Conservation (phyloP, 2,329 filamentous ascomycete genomes). For the Penicillium italicum region DNA sequence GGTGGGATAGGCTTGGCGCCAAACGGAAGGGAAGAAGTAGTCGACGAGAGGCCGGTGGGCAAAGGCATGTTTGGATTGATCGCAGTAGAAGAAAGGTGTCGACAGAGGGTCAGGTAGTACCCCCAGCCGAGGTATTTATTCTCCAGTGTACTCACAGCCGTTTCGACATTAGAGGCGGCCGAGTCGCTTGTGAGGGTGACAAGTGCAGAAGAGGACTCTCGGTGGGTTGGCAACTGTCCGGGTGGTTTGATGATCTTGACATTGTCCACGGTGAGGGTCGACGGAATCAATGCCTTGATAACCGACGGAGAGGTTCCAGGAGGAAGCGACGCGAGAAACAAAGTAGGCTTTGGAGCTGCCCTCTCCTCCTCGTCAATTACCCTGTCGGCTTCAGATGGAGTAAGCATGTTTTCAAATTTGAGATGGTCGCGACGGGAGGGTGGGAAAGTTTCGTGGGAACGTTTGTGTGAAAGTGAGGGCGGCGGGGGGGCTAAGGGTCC, state of each 20-base stretch:
- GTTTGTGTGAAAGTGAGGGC: slow-evolving; percentile 42
- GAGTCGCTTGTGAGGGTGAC: slow-evolving; percentile 78
- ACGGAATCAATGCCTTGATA: slow-evolving; percentile 48
- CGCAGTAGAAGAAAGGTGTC: slow-evolving; percentile 74
- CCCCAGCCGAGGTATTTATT: slow-evolving; percentile 83
- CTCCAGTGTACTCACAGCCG: slow-evolving; percentile 71
- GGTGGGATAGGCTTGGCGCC: slow-evolving; percentile 66
- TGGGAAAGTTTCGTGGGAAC: slow-evolving; percentile 42
- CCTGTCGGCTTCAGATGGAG: slow-evolving; percentile 45
- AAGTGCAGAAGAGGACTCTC: slow-evolving; percentile 72
- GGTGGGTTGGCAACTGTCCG: slow-evolving; percentile 51
- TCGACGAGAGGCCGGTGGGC: slow-evolving; percentile 45
- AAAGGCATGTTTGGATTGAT: slow-evolving; percentile 55
- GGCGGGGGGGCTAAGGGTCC: slow-evolving; percentile 48
- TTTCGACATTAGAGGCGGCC: slow-evolving; percentile 77
- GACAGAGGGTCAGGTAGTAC: slow-evolving; percentile 73
- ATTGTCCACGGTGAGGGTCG: slow-evolving; percentile 63
- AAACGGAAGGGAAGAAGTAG: slow-evolving; percentile 62
- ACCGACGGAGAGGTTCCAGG: slow-evolving; percentile 50
- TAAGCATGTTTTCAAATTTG: slow-evolving; percentile 40
- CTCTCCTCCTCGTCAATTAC: slow-evolving; percentile 44
- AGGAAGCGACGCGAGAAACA: slow-evolving; percentile 54
- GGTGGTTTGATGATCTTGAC: slow-evolving; percentile 66
- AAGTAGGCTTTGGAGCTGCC: slow-evolving; percentile 52
- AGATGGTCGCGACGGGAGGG: slow-evolving; percentile 38